Evolutionary conservation across 2,329 filamentous ascomycete species (phyloP).

Genomic region (Orbilia oligospora): DNA sequence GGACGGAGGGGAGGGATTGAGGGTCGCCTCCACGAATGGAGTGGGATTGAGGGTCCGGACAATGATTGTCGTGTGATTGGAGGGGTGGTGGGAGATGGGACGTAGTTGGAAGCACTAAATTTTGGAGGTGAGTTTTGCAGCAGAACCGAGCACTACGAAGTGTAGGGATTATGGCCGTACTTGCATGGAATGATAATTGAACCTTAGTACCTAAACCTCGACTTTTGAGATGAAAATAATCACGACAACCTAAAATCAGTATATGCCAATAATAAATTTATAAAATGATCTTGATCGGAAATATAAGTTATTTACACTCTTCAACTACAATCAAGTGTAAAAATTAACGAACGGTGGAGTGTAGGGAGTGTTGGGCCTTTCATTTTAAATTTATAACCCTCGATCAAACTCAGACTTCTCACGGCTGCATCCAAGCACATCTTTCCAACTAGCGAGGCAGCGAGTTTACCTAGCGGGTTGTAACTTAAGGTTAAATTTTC

Average conservation of each 20-base stretch:
- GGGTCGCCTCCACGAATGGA: slow-evolving; percentile 40
- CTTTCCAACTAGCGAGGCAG: too few relatives aligned
- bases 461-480: neutral
- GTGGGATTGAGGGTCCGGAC: slow-evolving; percentile 20
- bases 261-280: too few relatives aligned
- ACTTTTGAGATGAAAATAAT: too few relatives aligned
- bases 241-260: too few relatives aligned
- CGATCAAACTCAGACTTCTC: neutral
- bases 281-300: too few relatives aligned
- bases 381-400: neutral
- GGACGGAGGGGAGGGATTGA: slow-evolving; percentile 25
- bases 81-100: slow-evolving; percentile 40
- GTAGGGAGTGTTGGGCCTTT: neutral
- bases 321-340: neutral
- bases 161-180: slow-evolving; percentile 1
- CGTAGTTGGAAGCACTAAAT: slow-evolving; percentile 29
- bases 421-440: too few relatives aligned
- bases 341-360: neutral
- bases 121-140: slow-evolving; percentile 27
- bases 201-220: neutral
- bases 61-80: slow-evolving; percentile 35
- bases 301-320: neutral
- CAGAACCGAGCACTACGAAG: neutral
- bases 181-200: neutral
- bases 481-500: neutral